Evolutionary conservation across 768 basidiomycete genomes (phyloP), one percentile per base, ranked within the genome.

Genomic region (Mycena kentingensis): DNA sequence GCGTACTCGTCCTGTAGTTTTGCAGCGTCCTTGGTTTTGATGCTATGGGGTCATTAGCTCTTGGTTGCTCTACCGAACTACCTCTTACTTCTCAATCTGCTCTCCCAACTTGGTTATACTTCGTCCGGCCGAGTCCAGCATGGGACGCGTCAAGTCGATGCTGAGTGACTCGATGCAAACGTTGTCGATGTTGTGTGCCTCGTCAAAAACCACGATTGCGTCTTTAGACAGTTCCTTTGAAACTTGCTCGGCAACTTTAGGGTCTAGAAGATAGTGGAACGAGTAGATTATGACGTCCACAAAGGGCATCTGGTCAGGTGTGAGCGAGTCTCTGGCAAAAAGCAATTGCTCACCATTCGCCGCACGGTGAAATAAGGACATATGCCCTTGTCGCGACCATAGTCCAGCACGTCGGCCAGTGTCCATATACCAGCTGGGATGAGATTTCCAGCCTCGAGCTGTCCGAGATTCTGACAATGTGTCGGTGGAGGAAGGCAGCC

Each of bases 181-280:
- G 67, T 99, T 99, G 65, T 99, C 96, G 46, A 99, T 99, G 67
- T 99, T 99, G 70, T 99, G 97, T 15, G 97, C 97, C 67, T 99
- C 97, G 64, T 99, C 97, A 64, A 99, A 99, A 2, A 99, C 97
- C 32, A 99, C 94, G 47, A 99, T 99, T 26, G 93, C 88, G 67
- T 99, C 97, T 64, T 98, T 98, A 7, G 90, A 91, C 73, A 99
- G 78, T 68, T 99, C 97, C 65, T 93, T 95, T 2, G 97, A 98
- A 13, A 99, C 97, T 73, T 98, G 95, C 62, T 98, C 97, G 0
- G 97, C 97, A 35, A 99, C 95, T 71, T 99, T 99, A 2, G 97
- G 97, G 72, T 99, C 97, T 26, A 99, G 82, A 26, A 99, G 78
- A 68, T 99, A 99, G 69, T 99, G 97, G 71, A 98, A 99, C 18